Evolutionary conservation across 2,329 filamentous ascomycete species (phyloP), one percentile per base, ranked within the genome.

Genomic region (Cadophora sp.): DNA sequence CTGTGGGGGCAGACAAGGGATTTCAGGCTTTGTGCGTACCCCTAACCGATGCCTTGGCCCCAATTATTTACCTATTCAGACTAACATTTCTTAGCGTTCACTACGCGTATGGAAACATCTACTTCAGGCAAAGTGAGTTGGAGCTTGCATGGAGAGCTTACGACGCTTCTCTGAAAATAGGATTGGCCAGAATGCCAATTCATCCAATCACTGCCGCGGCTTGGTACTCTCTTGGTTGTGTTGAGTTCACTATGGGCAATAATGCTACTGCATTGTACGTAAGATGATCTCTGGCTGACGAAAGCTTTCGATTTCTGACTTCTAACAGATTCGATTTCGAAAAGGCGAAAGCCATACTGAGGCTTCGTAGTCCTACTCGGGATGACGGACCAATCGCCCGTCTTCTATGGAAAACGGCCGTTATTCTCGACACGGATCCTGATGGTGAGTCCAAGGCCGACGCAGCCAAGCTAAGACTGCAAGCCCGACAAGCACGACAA

Each of bases 51-150:
- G 31, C n/a, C n/a, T 34, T 11, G 31, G 31, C 5, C 31, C 31
- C 5, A 11, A 34, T 11, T 29, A 27, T n/a, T n/a, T n/a, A 26
- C 11, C 6, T 3, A 43, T 58, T 16, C 37, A 3, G 6, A 16
- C 37, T 34, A 34, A 34, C 4, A 4, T 34, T 34, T 34, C 31
- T 9, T 16, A 72, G 68, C 48, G 66, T 73, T 1, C 67, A 73
- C 26, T 73, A 72, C 27, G 58, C 61, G 1, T 72, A 73, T 37
- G 71, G 71, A 3, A 73, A 70, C 29, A 72, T 73, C 16, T 65
- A 73, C 6, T 70, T 68, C 29, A 37, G 24, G 0, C 65, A 73
- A 27, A 59, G 48, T 29, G 43, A 53, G 6, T 70, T 60, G 66
- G 29, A 4, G 1, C 3, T 24, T 4, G 68, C 69, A 0, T 50